Conservation (phyloP, 1,284 basidiomycete species). For the Mixia osmundae region DNA sequence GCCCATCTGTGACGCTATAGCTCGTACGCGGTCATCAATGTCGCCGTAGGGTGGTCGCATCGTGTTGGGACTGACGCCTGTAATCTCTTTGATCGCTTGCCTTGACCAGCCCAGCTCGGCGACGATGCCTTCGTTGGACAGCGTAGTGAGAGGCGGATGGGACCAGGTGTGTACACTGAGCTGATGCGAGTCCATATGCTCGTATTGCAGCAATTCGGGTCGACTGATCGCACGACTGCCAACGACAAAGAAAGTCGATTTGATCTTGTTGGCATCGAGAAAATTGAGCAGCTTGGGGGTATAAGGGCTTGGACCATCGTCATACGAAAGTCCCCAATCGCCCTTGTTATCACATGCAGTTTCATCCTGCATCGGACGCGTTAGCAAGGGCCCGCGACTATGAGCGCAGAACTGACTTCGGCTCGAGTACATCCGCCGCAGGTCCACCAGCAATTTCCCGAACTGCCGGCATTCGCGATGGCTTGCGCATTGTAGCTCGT, state of each 20-base stretch:
- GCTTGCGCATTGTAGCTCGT: slow-evolving; percentile 33
- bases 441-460: slow-evolving; percentile 30
- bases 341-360: slow-evolving; percentile 20
- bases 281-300: slow-evolving; percentile 53
- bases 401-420: slow-evolving; percentile 25
- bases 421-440: slow-evolving; percentile 44
- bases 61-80: slow-evolving; percentile 57
- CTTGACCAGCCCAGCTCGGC: slow-evolving; percentile 84
- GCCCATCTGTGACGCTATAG: slow-evolving; percentile 54
- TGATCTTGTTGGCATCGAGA: slow-evolving; percentile 39
- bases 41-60: slow-evolving; percentile 35
- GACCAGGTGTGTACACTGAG: slow-evolving; percentile 14
- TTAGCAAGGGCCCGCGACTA: not conserved
- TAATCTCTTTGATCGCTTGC: slow-evolving; percentile 55
- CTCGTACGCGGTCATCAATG: slow-evolving; percentile 64
- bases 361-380: slow-evolving; percentile 14
- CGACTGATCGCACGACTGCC: slow-evolving; percentile 68
- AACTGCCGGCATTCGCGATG: slow-evolving; percentile 30
- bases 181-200: slow-evolving; percentile 17
- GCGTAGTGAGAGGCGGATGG: slow-evolving; percentile 23
- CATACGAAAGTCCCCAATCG: slow-evolving; percentile 23
- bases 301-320: slow-evolving; percentile 42
- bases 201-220: slow-evolving; percentile 49
- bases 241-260: slow-evolving; percentile 75
- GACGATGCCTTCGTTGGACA: slow-evolving; percentile 67